Evolutionary conservation across 305 asterid genomes (phyloP).

Genomic region (Caryopteris hybrid): DNA sequence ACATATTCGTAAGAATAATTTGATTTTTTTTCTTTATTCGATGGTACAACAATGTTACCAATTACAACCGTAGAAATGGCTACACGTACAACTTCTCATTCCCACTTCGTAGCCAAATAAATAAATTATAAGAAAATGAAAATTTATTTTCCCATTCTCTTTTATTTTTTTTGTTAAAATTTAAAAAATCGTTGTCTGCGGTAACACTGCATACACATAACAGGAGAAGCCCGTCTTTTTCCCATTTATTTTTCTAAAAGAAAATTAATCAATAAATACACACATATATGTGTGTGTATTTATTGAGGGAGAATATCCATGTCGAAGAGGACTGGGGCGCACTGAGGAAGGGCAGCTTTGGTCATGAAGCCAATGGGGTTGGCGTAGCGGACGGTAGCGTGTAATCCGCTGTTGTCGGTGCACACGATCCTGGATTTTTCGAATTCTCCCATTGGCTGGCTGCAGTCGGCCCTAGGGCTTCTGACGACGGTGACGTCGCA

Average conservation of each 20-base stretch:
- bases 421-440: constrained; percentile 32
- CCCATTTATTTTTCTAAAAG: not conserved
- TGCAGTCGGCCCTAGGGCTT: constrained; percentile 43
- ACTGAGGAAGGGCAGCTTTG: not conserved
- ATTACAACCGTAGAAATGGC: not conserved
- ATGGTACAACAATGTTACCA: not conserved
- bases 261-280: not conserved
- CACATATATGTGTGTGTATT: not conserved
- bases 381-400: constrained; percentile 30
- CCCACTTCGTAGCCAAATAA: not conserved
- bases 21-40: constrained; percentile 5
- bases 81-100: not conserved
- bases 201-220: constrained; percentile 15
- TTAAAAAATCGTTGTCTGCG: not conserved
- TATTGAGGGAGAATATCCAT: constrained; percentile 20
- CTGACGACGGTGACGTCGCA: constrained; percentile 37
- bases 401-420: constrained; percentile 42
- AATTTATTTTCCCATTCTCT: too few relatives aligned
- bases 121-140: not conserved
- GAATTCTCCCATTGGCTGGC: constrained; percentile 4
- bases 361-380: constrained; percentile 60
- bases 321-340: constrained; percentile 29
- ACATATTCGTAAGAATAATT: not conserved
- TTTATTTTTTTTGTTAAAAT: not conserved
- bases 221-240: constrained; percentile 10